A percentile compares a stretch with the other conserved stretches of the same genome.
Conservation (phyloP, 2,329 filamentous ascomycete species). For the Alternaria conjuncta region DNA sequence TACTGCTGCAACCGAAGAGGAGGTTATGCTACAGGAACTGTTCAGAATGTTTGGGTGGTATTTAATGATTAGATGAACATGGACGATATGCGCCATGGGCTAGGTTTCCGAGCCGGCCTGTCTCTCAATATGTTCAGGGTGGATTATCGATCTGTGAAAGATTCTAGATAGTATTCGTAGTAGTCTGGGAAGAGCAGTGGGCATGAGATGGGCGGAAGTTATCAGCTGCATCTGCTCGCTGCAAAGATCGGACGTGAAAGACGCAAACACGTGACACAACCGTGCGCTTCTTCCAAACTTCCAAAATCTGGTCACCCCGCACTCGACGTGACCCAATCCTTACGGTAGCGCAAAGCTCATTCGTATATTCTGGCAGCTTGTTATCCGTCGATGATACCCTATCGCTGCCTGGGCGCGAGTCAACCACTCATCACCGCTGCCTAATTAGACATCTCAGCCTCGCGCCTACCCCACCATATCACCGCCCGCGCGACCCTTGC, state of each 20-base stretch:
- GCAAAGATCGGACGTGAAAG: not conserved
- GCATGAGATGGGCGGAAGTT: not conserved
- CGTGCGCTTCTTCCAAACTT: not conserved
- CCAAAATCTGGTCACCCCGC: not conserved
- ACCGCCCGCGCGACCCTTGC: not conserved
- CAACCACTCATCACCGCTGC: not conserved
- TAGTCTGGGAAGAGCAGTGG: not conserved
- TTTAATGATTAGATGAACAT: not conserved
- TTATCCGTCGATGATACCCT: not conserved
- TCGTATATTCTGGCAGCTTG: not conserved
- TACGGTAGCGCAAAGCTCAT: not conserved
- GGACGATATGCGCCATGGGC: not conserved
- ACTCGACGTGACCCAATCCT: not conserved
- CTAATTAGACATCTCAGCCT: not conserved
- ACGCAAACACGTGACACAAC: not conserved
- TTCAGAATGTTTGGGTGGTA: not conserved
- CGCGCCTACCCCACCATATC: not conserved
- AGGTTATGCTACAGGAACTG: not conserved
- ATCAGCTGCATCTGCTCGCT: not conserved
- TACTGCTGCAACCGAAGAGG: not conserved
- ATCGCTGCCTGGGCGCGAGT: not conserved
- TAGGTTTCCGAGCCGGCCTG: not conserved
- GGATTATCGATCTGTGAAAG: not conserved
- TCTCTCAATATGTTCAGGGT: not conserved
- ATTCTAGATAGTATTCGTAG: not conserved